Percentiles rank a stretch among this genome's conserved stretches.
Conservation (phyloP, 2,329 filamentous ascomycete species). For the Cercospora canescens region DNA sequence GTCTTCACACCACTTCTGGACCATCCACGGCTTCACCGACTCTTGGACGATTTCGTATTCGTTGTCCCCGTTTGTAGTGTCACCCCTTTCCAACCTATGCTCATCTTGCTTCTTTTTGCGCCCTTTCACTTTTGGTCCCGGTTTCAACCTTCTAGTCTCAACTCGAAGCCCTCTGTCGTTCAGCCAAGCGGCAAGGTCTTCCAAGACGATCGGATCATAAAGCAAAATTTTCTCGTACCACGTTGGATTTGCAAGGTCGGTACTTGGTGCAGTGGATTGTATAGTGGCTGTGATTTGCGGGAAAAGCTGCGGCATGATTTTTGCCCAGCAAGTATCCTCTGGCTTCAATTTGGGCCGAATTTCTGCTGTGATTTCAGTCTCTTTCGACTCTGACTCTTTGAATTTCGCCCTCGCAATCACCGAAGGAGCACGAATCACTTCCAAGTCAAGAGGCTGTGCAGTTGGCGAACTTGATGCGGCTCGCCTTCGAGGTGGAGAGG, state of each 20-base stretch:
- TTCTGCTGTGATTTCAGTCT: background rate
- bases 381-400: background rate
- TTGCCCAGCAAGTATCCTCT: slow-evolving; percentile 32
- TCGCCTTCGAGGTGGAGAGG: slow-evolving; percentile 34
- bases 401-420: slow-evolving; percentile 1
- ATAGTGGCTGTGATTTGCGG: slow-evolving; percentile 51
- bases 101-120: slow-evolving; percentile 45
- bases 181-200: slow-evolving; percentile 81
- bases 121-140: slow-evolving; percentile 18
- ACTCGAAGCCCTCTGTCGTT: slow-evolving; percentile 51
- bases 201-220: slow-evolving; percentile 86
- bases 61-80: slow-evolving; percentile 39
- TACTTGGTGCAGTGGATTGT: slow-evolving; percentile 43
- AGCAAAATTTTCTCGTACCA: slow-evolving; percentile 94
- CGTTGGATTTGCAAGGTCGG: slow-evolving; percentile 51
- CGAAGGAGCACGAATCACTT: slow-evolving; percentile 16
- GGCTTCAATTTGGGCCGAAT: slow-evolving; percentile 23
- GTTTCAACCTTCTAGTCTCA: slow-evolving; percentile 17
- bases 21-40: slow-evolving; percentile 53
- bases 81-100: slow-evolving; percentile 56
- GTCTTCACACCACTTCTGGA: slow-evolving; percentile 88
- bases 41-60: slow-evolving; percentile 30
- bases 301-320: slow-evolving; percentile 43
- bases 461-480: slow-evolving; percentile 27
- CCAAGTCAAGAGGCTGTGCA: slow-evolving; percentile 25